A percentile compares a stretch with the other conserved stretches of the same genome.
phyloP scores from a whole-genome alignment of 2,329 filamentous ascomycete genomes.

The Aspergillus sp. region DNA sequence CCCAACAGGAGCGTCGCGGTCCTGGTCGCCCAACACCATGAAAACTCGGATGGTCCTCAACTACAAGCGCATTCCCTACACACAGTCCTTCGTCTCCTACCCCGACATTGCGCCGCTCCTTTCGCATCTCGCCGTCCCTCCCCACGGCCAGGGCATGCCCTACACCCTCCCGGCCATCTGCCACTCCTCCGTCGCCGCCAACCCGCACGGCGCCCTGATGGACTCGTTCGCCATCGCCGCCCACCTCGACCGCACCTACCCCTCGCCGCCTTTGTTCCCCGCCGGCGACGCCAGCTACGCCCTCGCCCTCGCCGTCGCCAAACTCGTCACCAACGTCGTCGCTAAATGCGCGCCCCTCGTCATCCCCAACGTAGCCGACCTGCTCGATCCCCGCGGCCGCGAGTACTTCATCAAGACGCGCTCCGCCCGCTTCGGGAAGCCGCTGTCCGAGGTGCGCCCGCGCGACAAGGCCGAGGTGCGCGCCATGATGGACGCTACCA shows the following conservation, averaged over 20 bases:
- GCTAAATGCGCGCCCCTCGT: slow-evolving; percentile 12
- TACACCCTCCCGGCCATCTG: slow-evolving; percentile 37
- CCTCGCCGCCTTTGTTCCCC: slow-evolving; percentile 31
- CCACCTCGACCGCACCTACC: slow-evolving; percentile 31
- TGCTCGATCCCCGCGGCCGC: slow-evolving; percentile 27
- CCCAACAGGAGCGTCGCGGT: slow-evolving; percentile 25
- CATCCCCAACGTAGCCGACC: slow-evolving; percentile 21
- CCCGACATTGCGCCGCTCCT: slow-evolving; percentile 29
- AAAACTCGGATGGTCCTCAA: slow-evolving; percentile 25
- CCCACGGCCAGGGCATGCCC: slow-evolving; percentile 12
- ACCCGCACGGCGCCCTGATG: slow-evolving; percentile 28
- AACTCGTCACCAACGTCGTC: slow-evolving; percentile 9
- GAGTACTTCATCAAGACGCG: slow-evolving; percentile 33
- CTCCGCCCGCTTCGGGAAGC: slow-evolving; percentile 24
- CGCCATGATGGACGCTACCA: slow-evolving; percentile 16
- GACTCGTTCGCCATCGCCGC: slow-evolving; percentile 33
- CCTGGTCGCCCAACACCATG: slow-evolving; percentile 30
- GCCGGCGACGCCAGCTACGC: slow-evolving; percentile 34
- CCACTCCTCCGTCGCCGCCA: slow-evolving; percentile 25
- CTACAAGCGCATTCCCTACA: slow-evolving; percentile 27
- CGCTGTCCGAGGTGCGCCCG: slow-evolving; percentile 27
- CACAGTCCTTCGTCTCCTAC: slow-evolving; percentile 26
- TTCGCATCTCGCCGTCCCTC: slow-evolving; percentile 20
- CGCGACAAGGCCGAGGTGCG: slow-evolving; percentile 19
- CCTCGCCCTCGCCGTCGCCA: slow-evolving; percentile 23